Conservation (phyloP, 1,284 basidiomycete species). For the Termitomyces sp. region DNA sequence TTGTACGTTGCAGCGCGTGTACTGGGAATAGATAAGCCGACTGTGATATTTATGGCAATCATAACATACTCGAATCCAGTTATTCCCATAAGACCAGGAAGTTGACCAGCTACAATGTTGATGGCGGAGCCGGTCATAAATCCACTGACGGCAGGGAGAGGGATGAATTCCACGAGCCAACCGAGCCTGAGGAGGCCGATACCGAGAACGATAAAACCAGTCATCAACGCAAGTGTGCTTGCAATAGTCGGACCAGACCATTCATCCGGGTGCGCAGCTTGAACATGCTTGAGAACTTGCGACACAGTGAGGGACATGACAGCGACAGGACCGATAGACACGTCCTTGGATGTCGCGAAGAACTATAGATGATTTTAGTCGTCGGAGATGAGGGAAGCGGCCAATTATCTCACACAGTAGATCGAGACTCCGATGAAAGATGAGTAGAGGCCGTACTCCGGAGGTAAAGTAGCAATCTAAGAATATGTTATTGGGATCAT, state of each 20-base stretch:
- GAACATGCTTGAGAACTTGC: constrained; percentile 71
- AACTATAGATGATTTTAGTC: constrained; percentile 41
- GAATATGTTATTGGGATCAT: constrained; percentile 7
- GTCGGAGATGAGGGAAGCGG: neutral
- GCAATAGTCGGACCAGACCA: constrained; percentile 77
- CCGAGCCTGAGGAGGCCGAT: constrained; percentile 91
- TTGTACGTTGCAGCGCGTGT: constrained; percentile 82
- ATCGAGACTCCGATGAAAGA: constrained; percentile 86
- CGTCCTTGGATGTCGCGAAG: constrained; percentile 93
- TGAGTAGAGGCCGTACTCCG: constrained; percentile 93
- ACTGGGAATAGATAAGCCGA: constrained; percentile 34
- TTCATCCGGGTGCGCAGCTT: constrained; percentile 44
- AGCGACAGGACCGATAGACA: constrained; percentile 93
- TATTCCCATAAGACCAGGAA: constrained; percentile 83
- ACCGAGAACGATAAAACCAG: constrained; percentile 89
- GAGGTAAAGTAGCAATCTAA: constrained; percentile 79
- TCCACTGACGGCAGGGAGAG: constrained; percentile 86
- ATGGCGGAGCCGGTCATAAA: constrained; percentile 92
- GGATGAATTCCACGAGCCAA: constrained; percentile 96
- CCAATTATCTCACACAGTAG: constrained; percentile 61
- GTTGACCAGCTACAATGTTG: constrained; percentile 81
- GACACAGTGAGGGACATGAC: constrained; percentile 95
- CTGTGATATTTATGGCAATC: neutral
- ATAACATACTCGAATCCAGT: constrained; percentile 71
- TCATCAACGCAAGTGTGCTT: constrained; percentile 81